These are phyloP conservation scores for Urostyla sp. DNA, from an alignment of 73 alveolate species.

Conservation along the genomic window DNA sequence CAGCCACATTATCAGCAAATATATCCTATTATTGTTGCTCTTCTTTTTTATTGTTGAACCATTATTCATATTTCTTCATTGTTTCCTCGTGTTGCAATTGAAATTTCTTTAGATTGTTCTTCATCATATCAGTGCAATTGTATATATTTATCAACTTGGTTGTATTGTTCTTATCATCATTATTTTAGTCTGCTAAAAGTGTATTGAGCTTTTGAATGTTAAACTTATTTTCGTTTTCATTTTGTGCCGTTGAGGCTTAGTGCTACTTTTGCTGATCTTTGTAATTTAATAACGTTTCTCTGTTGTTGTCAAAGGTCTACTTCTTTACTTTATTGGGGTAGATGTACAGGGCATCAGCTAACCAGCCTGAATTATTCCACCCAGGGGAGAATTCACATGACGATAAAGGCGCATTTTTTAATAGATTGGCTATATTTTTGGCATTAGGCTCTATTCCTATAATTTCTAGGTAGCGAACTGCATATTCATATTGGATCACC, in stretches of 20 bases:
- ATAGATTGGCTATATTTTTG: constrained; percentile 62
- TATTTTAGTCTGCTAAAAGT: too few relatives aligned
- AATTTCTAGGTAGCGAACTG: constrained; percentile 76
- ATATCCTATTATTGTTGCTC: background rate
- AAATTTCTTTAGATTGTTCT: constrained; percentile 19
- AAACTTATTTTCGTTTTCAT: too few relatives aligned
- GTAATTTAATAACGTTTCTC: constrained; percentile 18
- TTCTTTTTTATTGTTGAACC: constrained; percentile 34
- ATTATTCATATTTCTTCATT: constrained; percentile 27
- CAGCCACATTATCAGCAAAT: background rate
- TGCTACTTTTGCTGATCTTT: constrained; percentile 34
- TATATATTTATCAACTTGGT: too few relatives aligned
- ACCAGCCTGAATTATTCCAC: constrained; percentile 79
- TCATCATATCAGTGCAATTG: too few relatives aligned
- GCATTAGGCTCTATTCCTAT: constrained; percentile 75
- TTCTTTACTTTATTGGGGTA: constrained; percentile 71
- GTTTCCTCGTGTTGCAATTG: constrained; percentile 39
- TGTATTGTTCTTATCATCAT: too few relatives aligned
- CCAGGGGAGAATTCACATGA: constrained; percentile 77
- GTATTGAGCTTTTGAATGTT: too few relatives aligned
- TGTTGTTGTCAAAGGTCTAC: constrained; percentile 56
- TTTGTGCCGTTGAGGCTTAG: background rate
- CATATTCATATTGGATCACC: constrained; percentile 83
- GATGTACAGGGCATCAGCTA: constrained; percentile 68
- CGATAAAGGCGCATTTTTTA: constrained; percentile 63